These are phyloP conservation scores for Nymphaea thermarum DNA, from an alignment of 164 flowering plant genomes.

Conservation along the genomic window DNA sequence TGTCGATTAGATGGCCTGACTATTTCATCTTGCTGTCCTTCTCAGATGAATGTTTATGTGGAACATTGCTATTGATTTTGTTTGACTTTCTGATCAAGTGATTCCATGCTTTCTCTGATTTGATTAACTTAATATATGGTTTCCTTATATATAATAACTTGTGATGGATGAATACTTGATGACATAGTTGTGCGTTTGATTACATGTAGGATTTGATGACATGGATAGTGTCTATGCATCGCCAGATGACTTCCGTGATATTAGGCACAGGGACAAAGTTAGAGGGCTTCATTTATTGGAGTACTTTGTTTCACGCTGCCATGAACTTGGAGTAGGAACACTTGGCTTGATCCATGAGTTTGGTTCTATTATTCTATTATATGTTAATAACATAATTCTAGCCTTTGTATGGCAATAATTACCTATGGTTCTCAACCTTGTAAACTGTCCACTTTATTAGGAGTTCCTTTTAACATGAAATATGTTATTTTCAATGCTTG, in stretches of 20 bases:
- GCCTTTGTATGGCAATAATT: background rate
- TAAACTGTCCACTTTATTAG: no score
- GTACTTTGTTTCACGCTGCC: conserved; percentile 62
- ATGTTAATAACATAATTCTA: background rate
- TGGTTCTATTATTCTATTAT: background rate
- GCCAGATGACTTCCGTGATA: conserved; percentile 59
- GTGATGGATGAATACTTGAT: background rate
- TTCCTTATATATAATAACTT: background rate
- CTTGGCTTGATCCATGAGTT: background rate
- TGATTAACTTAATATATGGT: background rate
- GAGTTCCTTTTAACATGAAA: no score
- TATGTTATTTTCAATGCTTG: conserved; percentile 4
- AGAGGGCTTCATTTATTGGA: conserved; percentile 85
- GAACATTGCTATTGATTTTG: background rate
- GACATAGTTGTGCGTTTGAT: background rate
- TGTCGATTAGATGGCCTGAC: background rate
- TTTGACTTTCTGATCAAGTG: background rate
- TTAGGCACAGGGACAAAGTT: conserved; percentile 39
- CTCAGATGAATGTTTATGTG: no score
- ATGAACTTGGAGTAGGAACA: conserved; percentile 56
- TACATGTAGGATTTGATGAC: conserved; percentile 62
- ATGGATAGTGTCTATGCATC: conserved; percentile 83
- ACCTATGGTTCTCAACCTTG: no score
- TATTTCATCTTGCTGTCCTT: background rate
- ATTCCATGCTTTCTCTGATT: background rate